A percentile compares a stretch with the other conserved stretches of the same genome.
Evolutionary conservation across 1,284 basidiomycete genomes (phyloP).

Genomic region (Singerocomus rubriflavus): DNA sequence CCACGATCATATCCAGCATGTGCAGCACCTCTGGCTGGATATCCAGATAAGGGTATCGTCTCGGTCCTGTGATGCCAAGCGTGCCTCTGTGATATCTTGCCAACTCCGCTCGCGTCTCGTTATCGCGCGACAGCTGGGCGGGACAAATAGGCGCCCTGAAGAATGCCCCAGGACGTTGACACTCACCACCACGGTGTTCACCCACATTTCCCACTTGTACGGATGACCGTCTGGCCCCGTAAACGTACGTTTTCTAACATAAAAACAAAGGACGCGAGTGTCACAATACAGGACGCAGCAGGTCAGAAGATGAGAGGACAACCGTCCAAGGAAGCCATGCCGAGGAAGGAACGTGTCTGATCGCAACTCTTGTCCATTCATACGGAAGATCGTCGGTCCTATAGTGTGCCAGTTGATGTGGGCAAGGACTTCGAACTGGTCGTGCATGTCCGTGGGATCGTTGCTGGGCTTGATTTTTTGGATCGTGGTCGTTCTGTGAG

Average conservation of each 20-base stretch:
- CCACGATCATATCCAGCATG: constrained; percentile 31
- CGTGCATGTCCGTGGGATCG: no score
- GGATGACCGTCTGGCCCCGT: constrained; percentile 2
- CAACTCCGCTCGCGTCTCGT: constrained; percentile 6
- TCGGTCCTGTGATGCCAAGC: constrained; percentile 8
- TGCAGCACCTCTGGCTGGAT: constrained; percentile 29
- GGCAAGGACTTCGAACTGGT: constrained; percentile 14
- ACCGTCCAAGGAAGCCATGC: constrained; percentile 10
- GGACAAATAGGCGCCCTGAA: not conserved
- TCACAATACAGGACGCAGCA: not conserved
- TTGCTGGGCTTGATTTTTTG: constrained; percentile 12
- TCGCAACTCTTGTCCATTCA: no score
- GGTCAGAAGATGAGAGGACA: not conserved
- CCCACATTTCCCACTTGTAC: constrained; percentile 11
- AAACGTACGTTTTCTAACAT: constrained; percentile 11
- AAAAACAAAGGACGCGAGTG: no score
- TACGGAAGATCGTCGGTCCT: constrained; percentile 4
- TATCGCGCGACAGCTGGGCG: constrained; percentile 4
- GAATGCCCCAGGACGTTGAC: not conserved
- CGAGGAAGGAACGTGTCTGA: constrained; percentile 12
- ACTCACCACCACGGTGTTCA: constrained; percentile 1
- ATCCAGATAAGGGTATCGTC: constrained; percentile 27
- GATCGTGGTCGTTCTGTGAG: constrained; percentile 14
- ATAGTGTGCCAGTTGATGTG: constrained; percentile 12
- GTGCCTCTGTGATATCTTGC: constrained; percentile 8